Base-by-base conservation (phyloP, 2,329 filamentous ascomycete species). In the Pestalotiopsis sp. region DNA sequence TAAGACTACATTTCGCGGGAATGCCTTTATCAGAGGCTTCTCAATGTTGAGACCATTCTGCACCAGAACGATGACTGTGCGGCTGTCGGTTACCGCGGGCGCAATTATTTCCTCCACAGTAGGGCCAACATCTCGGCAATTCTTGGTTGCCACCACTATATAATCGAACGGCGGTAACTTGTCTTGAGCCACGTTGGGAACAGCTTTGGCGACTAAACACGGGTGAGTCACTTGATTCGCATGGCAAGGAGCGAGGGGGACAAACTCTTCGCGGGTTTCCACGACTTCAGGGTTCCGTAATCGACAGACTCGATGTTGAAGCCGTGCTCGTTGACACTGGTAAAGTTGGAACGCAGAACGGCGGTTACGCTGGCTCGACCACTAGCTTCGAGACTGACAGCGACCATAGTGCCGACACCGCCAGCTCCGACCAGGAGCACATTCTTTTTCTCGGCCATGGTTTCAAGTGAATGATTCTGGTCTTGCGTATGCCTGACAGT, bases 11-110 rank as follows among this genome's bases (percentile, higher is more conserved):
- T 87, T 90, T 4, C 74, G 68, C 0, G 88, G 87, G 72, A 89
- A 89, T 0, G 78, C 76, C 1, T 74, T 68, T n/a, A 86, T 74
- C 25, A 90, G 74, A 0, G 88, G 87, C 58, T 81, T 83, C 71
- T 91, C 87, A 70, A 91, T 90, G 72, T 90, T 89, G n/a, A 91
- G 77, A 0, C 89, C 89, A 73, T 91, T 91, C 70, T 91, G 89
- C 7, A 89, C 78, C 12, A 91, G 81, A 0, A 90, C 80, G 59
- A 91, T 85, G 38, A 81, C 81, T 0, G 88, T 89, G 25, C 83
- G 78, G 2, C 80, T 81, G 0, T 82, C 80, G 0, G 84, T 86
- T 0, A 91, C 78, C 1, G 86, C 87, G 0, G 86, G 85, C 0
- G 75, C 73, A 36, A 90, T 83, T 41, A 89, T 75, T 1, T 87